These are phyloP conservation scores for Lentinula sp. DNA, from an alignment of 768 basidiomycete genomes.

Conservation along the genomic window DNA sequence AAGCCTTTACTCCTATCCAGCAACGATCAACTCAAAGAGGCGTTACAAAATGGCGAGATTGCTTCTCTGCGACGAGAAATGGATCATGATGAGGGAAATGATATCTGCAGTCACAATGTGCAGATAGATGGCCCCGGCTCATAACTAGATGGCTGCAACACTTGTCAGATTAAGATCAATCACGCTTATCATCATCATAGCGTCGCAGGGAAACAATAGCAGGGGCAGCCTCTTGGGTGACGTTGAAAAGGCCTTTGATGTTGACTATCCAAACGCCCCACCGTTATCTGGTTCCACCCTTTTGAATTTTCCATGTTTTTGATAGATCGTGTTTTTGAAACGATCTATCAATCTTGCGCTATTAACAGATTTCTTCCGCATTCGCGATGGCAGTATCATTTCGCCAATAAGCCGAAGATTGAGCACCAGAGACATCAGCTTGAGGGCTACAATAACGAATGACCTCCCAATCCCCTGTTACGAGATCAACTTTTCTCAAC, in stretches of 20 bases:
- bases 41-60: not conserved
- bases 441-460: not conserved
- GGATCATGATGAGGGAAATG: too few species aligned
- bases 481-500: not conserved
- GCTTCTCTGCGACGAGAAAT: not conserved
- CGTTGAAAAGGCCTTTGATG: not conserved
- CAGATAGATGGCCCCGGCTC: not conserved
- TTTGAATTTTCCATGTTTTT: too few species aligned
- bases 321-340: too few species aligned
- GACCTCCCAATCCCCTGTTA: not conserved
- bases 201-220: not conserved
- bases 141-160: not conserved
- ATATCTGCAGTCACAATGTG: not conserved
- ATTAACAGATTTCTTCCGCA: not conserved
- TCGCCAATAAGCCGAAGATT: too few species aligned
- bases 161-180: not conserved
- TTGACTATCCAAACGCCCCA: not conserved
- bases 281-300: not conserved
- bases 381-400: too few species aligned
- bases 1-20: not conserved
- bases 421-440: not conserved
- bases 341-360: not conserved
- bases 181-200: not conserved
- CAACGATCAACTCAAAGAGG: not conserved
- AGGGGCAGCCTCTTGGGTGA: not conserved